Conservation (phyloP, 768 basidiomycete genomes). For the Collybia sordida region DNA sequence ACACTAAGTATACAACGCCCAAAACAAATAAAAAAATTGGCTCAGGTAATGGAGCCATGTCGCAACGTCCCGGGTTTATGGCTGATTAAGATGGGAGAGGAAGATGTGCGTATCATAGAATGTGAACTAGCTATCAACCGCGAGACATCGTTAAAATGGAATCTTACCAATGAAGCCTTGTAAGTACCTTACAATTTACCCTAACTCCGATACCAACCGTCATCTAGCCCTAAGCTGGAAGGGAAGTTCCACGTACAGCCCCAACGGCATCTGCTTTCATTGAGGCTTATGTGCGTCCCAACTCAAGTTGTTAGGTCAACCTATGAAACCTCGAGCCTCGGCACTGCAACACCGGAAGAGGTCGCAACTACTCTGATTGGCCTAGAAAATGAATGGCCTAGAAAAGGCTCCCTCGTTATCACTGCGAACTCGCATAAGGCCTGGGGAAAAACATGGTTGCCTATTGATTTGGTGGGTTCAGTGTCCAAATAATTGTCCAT, state of each 20-base stretch:
- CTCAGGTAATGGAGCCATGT: constrained; percentile 18
- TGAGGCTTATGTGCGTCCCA: constrained; percentile 35
- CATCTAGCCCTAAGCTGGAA: background rate
- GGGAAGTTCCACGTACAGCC: too few relatives aligned
- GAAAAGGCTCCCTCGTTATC: constrained; percentile 41
- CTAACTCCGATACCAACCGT: too few relatives aligned
- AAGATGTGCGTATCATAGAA: constrained; percentile 30
- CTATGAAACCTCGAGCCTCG: constrained; percentile 14
- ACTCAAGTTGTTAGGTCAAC: constrained; percentile 18
- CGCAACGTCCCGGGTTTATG: constrained; percentile 41
- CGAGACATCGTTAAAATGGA: constrained; percentile 32
- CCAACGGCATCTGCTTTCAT: constrained; percentile 17
- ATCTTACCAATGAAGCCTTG: constrained; percentile 15
- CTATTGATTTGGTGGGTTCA: constrained; percentile 38
- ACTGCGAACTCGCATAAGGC: constrained; percentile 39
- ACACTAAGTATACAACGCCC: background rate
- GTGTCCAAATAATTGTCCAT: background rate
- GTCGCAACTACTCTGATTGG: constrained; percentile 21
- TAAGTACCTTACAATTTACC: constrained; percentile 7
- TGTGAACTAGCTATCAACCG: constrained; percentile 36
- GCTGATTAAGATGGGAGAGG: constrained; percentile 31
- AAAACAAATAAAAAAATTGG: too few relatives aligned
- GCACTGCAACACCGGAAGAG: constrained; percentile 18
- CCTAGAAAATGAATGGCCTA: constrained; percentile 41
- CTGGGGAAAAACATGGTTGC: constrained; percentile 40